These are phyloP conservation scores for Echinochloa phyllopogon DNA, from an alignment of 176 grass and related monocot genomes.

Conservation along the genomic window DNA sequence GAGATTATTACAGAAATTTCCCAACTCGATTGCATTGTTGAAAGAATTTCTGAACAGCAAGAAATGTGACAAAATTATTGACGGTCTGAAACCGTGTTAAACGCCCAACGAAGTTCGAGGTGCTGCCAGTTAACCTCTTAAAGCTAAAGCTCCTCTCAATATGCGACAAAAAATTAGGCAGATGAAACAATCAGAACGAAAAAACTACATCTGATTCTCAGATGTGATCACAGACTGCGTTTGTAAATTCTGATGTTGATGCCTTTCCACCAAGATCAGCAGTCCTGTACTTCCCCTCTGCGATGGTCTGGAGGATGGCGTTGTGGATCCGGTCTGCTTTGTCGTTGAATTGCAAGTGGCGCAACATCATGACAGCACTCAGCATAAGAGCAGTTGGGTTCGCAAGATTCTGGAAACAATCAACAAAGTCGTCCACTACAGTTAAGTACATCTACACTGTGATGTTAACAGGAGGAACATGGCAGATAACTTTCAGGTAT, in stretches of 20 bases:
- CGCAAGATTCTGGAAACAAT: constrained; percentile 76
- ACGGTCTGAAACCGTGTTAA: constrained; percentile 40
- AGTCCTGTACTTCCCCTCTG: constrained; percentile 79
- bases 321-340: constrained; percentile 87
- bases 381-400: constrained; percentile 93
- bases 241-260: constrained; percentile 83
- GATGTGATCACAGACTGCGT: constrained; percentile 85
- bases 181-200: constrained; percentile 27
- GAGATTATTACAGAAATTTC: constrained; percentile 55
- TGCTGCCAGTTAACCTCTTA: constrained; percentile 49
- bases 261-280: constrained; percentile 84
- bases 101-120: constrained; percentile 36
- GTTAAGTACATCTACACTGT: neutral
- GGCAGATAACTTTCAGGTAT: neutral
- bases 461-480: neutral
- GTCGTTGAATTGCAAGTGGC: constrained; percentile 78
- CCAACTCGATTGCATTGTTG: neutral
- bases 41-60: constrained; percentile 38
- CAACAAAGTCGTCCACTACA: neutral
- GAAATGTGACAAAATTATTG: constrained; percentile 49
- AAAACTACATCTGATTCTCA: constrained; percentile 40
- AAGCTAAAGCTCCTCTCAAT: constrained; percentile 47
- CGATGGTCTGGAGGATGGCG: constrained; percentile 82
- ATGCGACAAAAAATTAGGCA: constrained; percentile 44
- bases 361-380: constrained; percentile 97